Percentiles rank a stretch among this genome's conserved stretches.
phyloP scores from a whole-genome alignment of 1,284 basidiomycete species.

The Porodaedalea pini region DNA sequence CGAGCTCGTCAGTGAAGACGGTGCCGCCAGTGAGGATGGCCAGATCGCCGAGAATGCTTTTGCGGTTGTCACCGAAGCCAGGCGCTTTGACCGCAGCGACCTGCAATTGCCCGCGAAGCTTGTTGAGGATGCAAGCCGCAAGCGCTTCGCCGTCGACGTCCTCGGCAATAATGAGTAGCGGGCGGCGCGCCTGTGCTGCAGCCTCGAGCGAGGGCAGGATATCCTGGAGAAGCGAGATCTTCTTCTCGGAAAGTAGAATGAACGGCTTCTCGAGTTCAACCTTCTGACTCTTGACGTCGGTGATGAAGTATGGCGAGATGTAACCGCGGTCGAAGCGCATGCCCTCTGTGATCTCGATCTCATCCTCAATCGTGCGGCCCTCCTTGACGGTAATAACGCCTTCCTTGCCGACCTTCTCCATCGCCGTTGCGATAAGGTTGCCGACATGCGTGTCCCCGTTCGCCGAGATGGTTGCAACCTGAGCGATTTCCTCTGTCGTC shows the following conservation, averaged over 20 bases:
- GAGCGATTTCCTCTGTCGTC: conserved; percentile 95
- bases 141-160: conserved; percentile 97
- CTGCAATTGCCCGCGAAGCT: conserved; percentile 93
- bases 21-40: conserved; percentile 96
- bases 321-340: conserved; percentile 99
- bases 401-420: conserved; percentile 99
- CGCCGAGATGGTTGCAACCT: conserved; percentile 97
- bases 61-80: conserved; percentile 99
- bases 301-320: conserved; percentile 99
- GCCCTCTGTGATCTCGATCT: conserved; percentile 99
- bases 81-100: conserved; percentile 95
- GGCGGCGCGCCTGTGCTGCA: conserved; percentile 88
- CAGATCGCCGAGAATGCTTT: conserved; percentile 94
- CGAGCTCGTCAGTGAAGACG: conserved; percentile 97
- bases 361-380: conserved; percentile 94
- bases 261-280: conserved; percentile 97
- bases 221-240: conserved; percentile 93
- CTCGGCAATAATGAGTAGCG: conserved; percentile 94
- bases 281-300: conserved; percentile 96
- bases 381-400: conserved; percentile 99
- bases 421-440: conserved; percentile 95
- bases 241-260: conserved; percentile 95
- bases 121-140: conserved; percentile 97
- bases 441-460: conserved; percentile 96
- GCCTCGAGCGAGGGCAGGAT: conserved; percentile 93